Base-by-base conservation (phyloP, 2,329 filamentous ascomycete species). In the Hymenotorrendiella dingleyae region DNA sequence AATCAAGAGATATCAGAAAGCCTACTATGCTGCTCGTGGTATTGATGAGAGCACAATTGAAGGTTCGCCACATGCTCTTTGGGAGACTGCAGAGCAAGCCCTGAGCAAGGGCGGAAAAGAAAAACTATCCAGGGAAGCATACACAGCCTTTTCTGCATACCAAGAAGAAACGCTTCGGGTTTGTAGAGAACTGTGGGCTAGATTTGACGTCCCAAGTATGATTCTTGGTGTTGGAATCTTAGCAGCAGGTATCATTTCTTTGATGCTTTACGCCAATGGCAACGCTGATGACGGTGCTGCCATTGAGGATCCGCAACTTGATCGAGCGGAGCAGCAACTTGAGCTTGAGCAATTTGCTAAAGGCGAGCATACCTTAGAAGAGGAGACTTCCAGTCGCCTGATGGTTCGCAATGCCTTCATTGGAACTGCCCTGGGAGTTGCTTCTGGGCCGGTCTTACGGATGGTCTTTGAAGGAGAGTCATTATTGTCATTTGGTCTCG, bases 171-270 rank as follows among this genome's bases (percentile, higher is more conserved):
- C 85, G 1, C 70, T 98, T 33, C 72, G 72, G 21, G 74, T 91
- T 10, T 97, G 87, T 68, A 86, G 89, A 60, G 76, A 74, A 28
- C 69, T 97, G 12, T 98, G 93, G 93, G 89, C 93, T 17, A 80
- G 86, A 26, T 98, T 98, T 54, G 88, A 98, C 62, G 72, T 95
- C 16, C 73, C 79, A 2, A 86, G 84, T 61, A 98, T 98, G 89
- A 59, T 84, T 11, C 72, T 84, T 49, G 93, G 93, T 35, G 80
- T 97, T 27, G 61, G 64, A 0, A 76, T 94, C 40, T 76, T 94
- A 48, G 72, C 78, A 3, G 66, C 77, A 19, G 81, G 85, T 3
- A 73, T 96, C 17, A 52, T 81, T 2, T 65, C 84, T 4, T 69
- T 97, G 39, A 68, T 85, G 1, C 67, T 91, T 36, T 96, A 94